phyloP scores from a whole-genome alignment of 2,329 filamentous ascomycete genomes.

The Nemania abortiva region DNA sequence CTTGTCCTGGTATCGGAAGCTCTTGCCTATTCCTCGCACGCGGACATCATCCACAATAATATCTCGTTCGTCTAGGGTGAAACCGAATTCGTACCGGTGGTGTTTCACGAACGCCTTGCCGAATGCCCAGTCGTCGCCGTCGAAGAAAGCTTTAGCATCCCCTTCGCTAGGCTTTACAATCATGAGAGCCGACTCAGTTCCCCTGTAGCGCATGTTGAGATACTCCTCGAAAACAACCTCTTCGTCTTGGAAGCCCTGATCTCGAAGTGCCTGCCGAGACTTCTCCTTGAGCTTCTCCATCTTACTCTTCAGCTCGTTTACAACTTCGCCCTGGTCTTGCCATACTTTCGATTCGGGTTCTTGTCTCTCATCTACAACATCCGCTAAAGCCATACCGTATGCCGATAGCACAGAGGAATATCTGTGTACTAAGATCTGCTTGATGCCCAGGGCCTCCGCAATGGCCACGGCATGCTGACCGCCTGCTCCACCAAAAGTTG shows the following conservation, averaged over 20 bases:
- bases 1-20: slow-evolving; percentile 81
- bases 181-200: slow-evolving; percentile 93
- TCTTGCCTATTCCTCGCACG: slow-evolving; percentile 89
- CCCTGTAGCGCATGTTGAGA: slow-evolving; percentile 91
- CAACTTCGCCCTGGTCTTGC: slow-evolving; percentile 68
- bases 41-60: slow-evolving; percentile 93
- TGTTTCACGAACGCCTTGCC: slow-evolving; percentile 86
- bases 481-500: slow-evolving; percentile 91
- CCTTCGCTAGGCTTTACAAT: slow-evolving; percentile 78
- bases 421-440: slow-evolving; percentile 85
- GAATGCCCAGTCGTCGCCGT: slow-evolving; percentile 81
- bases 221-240: slow-evolving; percentile 91
- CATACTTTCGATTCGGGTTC: slow-evolving; percentile 77
- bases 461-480: slow-evolving; percentile 95
- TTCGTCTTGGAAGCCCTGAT: slow-evolving; percentile 81
- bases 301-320: slow-evolving; percentile 75
- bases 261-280: slow-evolving; percentile 73
- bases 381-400: slow-evolving; percentile 92
- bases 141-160: slow-evolving; percentile 69
- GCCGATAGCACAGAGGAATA: slow-evolving; percentile 92
- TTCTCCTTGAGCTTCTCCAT: slow-evolving; percentile 85
- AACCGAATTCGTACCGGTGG: slow-evolving; percentile 93
- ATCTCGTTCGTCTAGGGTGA: slow-evolving; percentile 84
- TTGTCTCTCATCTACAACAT: slow-evolving; percentile 92
- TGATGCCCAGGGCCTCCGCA: slow-evolving; percentile 84